A percentile compares a stretch with the other conserved stretches of the same genome.
Evolutionary conservation across 1,139 yeast species (phyloP).

Genomic region (Candida sojae): DNA sequence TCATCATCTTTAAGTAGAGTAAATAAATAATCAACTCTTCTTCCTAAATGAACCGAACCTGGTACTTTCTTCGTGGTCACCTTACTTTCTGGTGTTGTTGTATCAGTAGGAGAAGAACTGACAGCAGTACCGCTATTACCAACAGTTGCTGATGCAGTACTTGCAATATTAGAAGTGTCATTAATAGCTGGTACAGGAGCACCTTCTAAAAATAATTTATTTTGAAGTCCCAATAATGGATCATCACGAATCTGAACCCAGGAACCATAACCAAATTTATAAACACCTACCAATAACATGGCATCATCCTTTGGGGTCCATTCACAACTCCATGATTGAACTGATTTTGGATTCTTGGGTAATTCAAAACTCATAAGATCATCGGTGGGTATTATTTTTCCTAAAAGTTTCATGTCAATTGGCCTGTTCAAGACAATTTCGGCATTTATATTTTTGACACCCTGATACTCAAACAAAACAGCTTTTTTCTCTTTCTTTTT

Average conservation of each 20-base stretch:
- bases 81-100: conserved; percentile 35
- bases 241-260: conserved; percentile 96
- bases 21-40: conserved; percentile 87
- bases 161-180: conserved; percentile 8
- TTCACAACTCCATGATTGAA: conserved; percentile 86
- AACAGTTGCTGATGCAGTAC: not conserved
- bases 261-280: conserved; percentile 93
- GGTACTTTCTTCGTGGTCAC: conserved; percentile 66
- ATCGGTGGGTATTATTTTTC: conserved; percentile 56
- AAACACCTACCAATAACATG: conserved; percentile 81
- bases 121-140: conserved; percentile 8
- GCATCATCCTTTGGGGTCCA: conserved; percentile 88
- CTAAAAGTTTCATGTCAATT: conserved; percentile 70
- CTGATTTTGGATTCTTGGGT: conserved; percentile 69
- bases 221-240: conserved; percentile 84
- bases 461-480: conserved; percentile 83
- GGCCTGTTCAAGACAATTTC: conserved; percentile 85
- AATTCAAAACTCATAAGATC: conserved; percentile 61
- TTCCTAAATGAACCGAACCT: conserved; percentile 89
- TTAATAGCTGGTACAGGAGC: conserved; percentile 1
- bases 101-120: conserved; percentile 5
- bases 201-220: conserved; percentile 69
- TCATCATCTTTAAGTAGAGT: conserved; percentile 47
- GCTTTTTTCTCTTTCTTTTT: conserved; percentile 83
- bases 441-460: conserved; percentile 89